These are phyloP conservation scores for Thalassiosira mediterranea DNA, from an alignment of 352 stramenopile species.

Conservation along the genomic window DNA sequence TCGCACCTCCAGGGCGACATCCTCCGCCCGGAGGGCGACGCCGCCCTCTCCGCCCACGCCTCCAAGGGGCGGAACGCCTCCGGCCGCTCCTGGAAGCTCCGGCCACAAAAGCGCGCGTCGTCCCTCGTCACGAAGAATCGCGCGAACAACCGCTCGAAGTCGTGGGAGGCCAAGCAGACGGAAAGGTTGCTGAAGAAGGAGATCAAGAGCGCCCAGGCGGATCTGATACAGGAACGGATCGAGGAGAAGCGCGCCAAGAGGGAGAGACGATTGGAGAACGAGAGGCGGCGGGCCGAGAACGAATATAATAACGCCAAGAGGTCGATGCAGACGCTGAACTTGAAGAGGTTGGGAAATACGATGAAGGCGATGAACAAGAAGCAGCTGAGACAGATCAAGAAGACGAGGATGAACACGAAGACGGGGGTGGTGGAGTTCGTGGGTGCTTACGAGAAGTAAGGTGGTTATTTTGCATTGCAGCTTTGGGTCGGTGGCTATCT, in stretches of 20 bases:
- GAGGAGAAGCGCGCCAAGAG: constrained; percentile 59
- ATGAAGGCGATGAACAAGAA: constrained; percentile 88
- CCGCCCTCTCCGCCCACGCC: constrained; percentile 9
- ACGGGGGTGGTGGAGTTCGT: constrained; percentile 85
- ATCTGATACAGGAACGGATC: constrained; percentile 62
- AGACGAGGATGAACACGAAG: constrained; percentile 86
- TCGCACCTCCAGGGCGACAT: constrained; percentile 39
- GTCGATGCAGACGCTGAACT: constrained; percentile 66
- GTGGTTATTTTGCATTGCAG: no score
- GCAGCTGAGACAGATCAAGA: constrained; percentile 87
- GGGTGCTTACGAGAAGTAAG: constrained; percentile 78
- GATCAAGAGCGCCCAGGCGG: constrained; percentile 57
- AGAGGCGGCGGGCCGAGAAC: constrained; percentile 75
- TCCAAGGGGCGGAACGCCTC: constrained; percentile 75
- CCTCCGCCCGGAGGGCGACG: constrained; percentile 27
- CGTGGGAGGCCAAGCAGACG: constrained; percentile 57
- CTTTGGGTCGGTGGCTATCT: no score
- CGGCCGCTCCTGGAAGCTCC: constrained; percentile 71
- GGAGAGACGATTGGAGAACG: constrained; percentile 78
- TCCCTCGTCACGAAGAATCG: constrained; percentile 70
- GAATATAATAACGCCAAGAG: constrained; percentile 74
- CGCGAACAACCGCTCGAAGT: constrained; percentile 64
- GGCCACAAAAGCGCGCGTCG: constrained; percentile 76
- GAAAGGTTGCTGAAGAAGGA: constrained; percentile 48
- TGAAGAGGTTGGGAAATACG: constrained; percentile 63